These are phyloP conservation scores for Saccharum officinarum DNA, from an alignment of 176 grass and related monocot species.

Conservation along the genomic window DNA sequence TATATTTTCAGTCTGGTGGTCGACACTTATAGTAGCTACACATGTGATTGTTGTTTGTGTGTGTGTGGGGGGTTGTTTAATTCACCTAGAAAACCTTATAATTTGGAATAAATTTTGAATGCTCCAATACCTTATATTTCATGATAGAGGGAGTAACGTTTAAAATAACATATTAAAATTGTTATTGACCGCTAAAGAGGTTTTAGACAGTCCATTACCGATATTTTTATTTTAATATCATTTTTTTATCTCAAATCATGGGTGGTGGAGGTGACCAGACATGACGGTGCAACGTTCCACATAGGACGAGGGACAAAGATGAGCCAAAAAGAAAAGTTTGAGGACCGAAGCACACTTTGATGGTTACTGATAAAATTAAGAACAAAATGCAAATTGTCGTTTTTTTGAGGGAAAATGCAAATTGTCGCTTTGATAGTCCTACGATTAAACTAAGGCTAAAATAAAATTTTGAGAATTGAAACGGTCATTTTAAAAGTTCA, in stretches of 20 bases:
- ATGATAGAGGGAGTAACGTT: not conserved
- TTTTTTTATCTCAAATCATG: not conserved
- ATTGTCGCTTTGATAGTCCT: not conserved
- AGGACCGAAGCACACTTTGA: not conserved
- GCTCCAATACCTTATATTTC: too few relatives aligned
- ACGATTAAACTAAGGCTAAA: not conserved
- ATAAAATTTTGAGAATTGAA: not conserved
- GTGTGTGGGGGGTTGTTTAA: too few relatives aligned
- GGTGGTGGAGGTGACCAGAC: not conserved
- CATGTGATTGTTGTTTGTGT: too few relatives aligned
- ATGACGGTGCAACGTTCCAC: too few relatives aligned
- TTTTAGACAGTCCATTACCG: not conserved
- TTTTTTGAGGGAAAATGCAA: too few relatives aligned
- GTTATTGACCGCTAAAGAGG: not conserved
- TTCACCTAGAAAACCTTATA: too few relatives aligned
- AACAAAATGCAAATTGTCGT: not conserved
- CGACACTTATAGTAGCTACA: too few relatives aligned
- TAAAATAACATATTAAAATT: not conserved
- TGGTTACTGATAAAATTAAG: not conserved
- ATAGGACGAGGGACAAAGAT: too few relatives aligned
- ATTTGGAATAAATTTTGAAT: too few relatives aligned
- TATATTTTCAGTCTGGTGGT: too few relatives aligned
- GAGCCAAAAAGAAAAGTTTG: not conserved
- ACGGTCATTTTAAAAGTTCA: not conserved
- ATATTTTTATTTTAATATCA: not conserved